These are phyloP conservation scores for Penicillium sp. DNA, from an alignment of 2,329 filamentous ascomycete genomes.

Conservation along the genomic window DNA sequence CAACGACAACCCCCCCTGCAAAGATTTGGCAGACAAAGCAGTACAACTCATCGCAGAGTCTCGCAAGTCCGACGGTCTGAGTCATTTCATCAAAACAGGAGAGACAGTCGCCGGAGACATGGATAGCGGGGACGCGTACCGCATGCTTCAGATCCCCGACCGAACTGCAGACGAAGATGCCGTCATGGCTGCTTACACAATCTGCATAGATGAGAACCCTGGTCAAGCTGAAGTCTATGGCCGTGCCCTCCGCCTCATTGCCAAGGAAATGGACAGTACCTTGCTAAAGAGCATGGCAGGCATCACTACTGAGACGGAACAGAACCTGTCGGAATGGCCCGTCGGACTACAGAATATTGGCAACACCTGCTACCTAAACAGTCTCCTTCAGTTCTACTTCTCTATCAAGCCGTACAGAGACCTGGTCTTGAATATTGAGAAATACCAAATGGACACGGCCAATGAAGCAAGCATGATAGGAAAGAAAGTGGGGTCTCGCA, in stretches of 20 bases:
- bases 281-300: slow-evolving; percentile 37
- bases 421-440: slow-evolving; percentile 74
- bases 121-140: slow-evolving; percentile 56
- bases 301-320: slow-evolving; percentile 29
- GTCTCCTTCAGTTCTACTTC: slow-evolving; percentile 91
- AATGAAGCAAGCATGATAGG: slow-evolving; percentile 59
- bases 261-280: slow-evolving; percentile 42
- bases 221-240: slow-evolving; percentile 47
- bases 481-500: slow-evolving; percentile 74
- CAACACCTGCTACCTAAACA: slow-evolving; percentile 98
- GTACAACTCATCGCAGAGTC: slow-evolving; percentile 59
- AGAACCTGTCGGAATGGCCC: slow-evolving; percentile 60
- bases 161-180: slow-evolving; percentile 53
- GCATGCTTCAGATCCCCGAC: slow-evolving; percentile 54
- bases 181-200: slow-evolving; percentile 50
- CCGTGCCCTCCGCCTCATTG: slow-evolving; percentile 51
- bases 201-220: slow-evolving; percentile 48
- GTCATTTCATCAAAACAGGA: slow-evolving; percentile 55
- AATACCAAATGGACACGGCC: slow-evolving; percentile 66
- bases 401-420: slow-evolving; percentile 79
- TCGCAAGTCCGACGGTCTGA: slow-evolving; percentile 56
- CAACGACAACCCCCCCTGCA: slow-evolving; percentile 51
- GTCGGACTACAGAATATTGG: slow-evolving; percentile 91
- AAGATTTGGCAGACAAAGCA: slow-evolving; percentile 55
- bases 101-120: slow-evolving; percentile 53